Evolutionary conservation across 106 monocot genomes (phyloP).

Genomic region (Dendrobium catenatum): DNA sequence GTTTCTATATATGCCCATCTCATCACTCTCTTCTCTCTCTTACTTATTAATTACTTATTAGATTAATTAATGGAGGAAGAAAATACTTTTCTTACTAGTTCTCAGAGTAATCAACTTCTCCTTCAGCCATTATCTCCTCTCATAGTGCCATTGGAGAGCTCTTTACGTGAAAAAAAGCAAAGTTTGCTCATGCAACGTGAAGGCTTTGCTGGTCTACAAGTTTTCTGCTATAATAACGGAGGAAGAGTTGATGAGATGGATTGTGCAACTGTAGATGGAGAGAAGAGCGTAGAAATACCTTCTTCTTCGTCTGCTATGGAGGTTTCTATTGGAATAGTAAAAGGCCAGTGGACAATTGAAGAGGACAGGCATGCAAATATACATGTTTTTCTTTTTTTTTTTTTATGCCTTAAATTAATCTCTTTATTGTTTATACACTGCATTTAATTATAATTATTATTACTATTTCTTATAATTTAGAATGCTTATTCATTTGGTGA

Average conservation of each 20-base stretch:
- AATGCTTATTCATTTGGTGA: slow-evolving; percentile 50
- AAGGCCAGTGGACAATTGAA: slow-evolving; percentile 65
- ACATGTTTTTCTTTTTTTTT: not conserved
- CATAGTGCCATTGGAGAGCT: not conserved
- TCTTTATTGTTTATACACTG: not conserved
- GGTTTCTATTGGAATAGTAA: slow-evolving; percentile 16
- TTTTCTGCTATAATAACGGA: not conserved
- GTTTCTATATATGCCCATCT: no score
- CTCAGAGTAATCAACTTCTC: no score
- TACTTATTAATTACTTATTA: no score
- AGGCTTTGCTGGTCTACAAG: not conserved
- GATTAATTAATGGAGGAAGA: no score
- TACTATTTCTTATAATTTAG: slow-evolving; percentile 13
- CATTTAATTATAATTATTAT: no score
- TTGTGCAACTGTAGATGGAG: not conserved
- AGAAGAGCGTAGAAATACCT: slow-evolving; percentile 7
- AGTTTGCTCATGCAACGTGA: not conserved
- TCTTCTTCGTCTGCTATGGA: not conserved
- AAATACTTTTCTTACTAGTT: no score
- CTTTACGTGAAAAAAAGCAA: not conserved
- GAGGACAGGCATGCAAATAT: slow-evolving; percentile 45
- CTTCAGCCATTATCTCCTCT: not conserved
- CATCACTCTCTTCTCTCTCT: no score
- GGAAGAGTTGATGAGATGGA: no score
- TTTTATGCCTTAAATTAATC: not conserved